phyloP scores from a whole-genome alignment of 768 basidiomycete genomes.

The Kwoniella sp. region DNA sequence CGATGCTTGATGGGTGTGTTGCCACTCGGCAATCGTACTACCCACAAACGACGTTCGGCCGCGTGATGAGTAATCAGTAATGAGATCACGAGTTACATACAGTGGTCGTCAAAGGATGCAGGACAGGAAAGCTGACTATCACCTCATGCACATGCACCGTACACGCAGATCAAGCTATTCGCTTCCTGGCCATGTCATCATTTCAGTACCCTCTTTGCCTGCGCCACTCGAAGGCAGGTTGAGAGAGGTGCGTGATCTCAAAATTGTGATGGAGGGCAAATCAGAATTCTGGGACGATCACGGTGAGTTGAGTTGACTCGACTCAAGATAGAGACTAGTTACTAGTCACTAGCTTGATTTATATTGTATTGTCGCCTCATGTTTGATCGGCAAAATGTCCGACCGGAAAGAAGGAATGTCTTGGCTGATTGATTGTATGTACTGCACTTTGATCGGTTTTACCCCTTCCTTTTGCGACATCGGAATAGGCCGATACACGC shows the following conservation, averaged over 20 bases:
- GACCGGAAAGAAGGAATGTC: background rate
- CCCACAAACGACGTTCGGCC: background rate
- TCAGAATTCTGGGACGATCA: slow-evolving; percentile 69
- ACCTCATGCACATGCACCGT: no score
- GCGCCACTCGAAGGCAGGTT: slow-evolving; percentile 56
- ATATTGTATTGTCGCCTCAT: background rate
- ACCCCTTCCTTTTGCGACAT: background rate
- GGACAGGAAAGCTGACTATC: slow-evolving; percentile 8
- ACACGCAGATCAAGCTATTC: slow-evolving; percentile 75
- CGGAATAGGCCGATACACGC: slow-evolving; percentile 62
- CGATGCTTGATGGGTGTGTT: background rate
- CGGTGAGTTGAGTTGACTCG: slow-evolving; percentile 53
- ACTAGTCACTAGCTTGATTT: background rate
- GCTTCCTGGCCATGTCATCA: slow-evolving; percentile 74
- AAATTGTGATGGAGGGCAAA: slow-evolving; percentile 82
- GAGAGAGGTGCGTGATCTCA: slow-evolving; percentile 56
- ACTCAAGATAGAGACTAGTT: no score
- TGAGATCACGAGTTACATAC: no score
- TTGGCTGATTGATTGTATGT: background rate
- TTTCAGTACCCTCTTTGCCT: slow-evolving; percentile 64
- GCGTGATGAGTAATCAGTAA: no score
- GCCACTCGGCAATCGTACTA: slow-evolving; percentile 16
- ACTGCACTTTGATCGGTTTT: background rate
- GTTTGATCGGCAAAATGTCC: background rate
- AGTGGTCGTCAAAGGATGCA: background rate